Evolutionary conservation across 176 grass and related monocot genomes (phyloP).

Genomic region (Paspalum vaginatum): DNA sequence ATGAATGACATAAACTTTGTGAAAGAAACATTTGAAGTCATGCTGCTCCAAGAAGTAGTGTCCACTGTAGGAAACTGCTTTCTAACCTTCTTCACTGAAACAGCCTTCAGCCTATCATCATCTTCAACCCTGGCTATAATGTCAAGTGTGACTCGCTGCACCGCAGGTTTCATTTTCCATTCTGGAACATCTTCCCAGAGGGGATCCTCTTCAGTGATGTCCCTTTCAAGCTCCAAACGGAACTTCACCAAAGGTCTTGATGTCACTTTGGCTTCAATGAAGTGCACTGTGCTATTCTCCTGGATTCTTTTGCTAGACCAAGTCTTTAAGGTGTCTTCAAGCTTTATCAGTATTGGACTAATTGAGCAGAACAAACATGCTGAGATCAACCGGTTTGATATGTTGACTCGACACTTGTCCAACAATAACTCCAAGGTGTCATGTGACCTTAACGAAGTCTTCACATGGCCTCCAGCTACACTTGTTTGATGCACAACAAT

Average conservation of each 20-base stretch:
- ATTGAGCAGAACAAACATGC: slow-evolving; percentile 68
- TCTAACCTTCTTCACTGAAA: slow-evolving; percentile 70
- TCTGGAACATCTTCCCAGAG: slow-evolving; percentile 56
- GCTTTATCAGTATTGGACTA: slow-evolving; percentile 61
- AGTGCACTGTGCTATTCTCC: slow-evolving; percentile 50
- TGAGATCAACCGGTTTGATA: slow-evolving; percentile 52
- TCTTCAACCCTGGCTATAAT: slow-evolving; percentile 67
- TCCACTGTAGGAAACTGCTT: slow-evolving; percentile 47
- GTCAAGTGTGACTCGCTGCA: slow-evolving; percentile 55
- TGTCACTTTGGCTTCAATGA: slow-evolving; percentile 68
- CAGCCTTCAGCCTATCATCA: slow-evolving; percentile 58
- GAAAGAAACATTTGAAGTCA: slow-evolving; percentile 87
- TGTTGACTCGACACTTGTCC: slow-evolving; percentile 51
- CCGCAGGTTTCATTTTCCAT: slow-evolving; percentile 76
- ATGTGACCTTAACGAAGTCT: slow-evolving; percentile 44
- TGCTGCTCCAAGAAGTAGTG: slow-evolving; percentile 72
- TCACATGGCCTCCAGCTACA: slow-evolving; percentile 42
- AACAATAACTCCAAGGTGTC: slow-evolving; percentile 64
- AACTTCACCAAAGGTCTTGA: slow-evolving; percentile 64
- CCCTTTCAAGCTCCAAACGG: slow-evolving; percentile 71
- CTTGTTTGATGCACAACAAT: slow-evolving; percentile 50
- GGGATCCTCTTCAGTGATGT: slow-evolving; percentile 55
- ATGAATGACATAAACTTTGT: slow-evolving; percentile 69
- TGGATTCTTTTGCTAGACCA: slow-evolving; percentile 50
- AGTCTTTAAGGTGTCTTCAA: slow-evolving; percentile 58